Evolutionary conservation across 345 rosid species (phyloP), one percentile per base, ranked within the genome.

Genomic region (Bretschneidera sinensis): DNA sequence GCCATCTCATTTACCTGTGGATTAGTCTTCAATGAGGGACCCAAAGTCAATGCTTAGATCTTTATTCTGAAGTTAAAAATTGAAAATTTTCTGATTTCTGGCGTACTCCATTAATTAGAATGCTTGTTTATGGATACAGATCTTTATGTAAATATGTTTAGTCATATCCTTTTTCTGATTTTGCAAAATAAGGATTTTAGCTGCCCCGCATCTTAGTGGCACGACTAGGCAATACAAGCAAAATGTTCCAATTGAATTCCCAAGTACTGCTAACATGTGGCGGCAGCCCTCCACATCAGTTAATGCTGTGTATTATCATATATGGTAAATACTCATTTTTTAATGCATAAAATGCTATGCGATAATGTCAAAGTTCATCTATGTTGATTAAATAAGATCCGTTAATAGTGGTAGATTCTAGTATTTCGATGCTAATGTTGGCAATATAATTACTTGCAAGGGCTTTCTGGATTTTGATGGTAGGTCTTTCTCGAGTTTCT

Each of bases 1-100:
- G 71, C 85, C 63, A 4, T 57, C 59, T 9, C 51, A 69, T 69
- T 78, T 22, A 71, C 75, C n/a, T 71, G 47, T 57, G 65, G 72
- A 69, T 55, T 65, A 47, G 62, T 48, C 62, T 39, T 66, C 20
- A 0, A 35, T 51, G 48, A 59, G 60, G 68, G 57, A 13, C 17
- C 19, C 43, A 60, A 69, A 74, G 82, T 70, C 80, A 70, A 70
- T 34, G 45, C 45, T 23, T 68, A 71, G 50, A 58, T 61, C 62
- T 56, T 54, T 39, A 52, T 64, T 71, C 43, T 60, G 58, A 58
- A 21, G 56, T 60, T 67, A 22, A 48, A 43, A 55, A 54, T 18
- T 18, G 48, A 43, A 57, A 48, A n/a, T 62, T n/a, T 39, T 5
- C 16, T 39, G 11, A 9, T 39, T 39, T 39, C 11, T 39, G 10